A percentile compares a stretch with the other conserved stretches of the same genome.
phyloP scores from a whole-genome alignment of 1,284 basidiomycete genomes.

The Pseudozyma tsukubaensis region DNA sequence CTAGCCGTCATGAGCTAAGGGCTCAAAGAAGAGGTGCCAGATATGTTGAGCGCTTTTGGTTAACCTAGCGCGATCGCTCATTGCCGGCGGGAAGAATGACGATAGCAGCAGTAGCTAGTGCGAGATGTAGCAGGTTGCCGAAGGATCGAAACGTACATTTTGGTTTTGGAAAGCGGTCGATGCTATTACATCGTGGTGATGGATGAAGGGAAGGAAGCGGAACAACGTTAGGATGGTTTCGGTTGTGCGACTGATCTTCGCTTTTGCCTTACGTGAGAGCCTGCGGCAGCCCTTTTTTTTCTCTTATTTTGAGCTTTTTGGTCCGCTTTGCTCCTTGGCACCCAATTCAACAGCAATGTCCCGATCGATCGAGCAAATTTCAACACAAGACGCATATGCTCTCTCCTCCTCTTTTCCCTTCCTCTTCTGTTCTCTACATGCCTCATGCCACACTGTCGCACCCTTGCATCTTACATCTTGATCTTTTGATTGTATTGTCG shows the following conservation, averaged over 20 bases:
- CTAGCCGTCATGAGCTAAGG: constrained; percentile 28
- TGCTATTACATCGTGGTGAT: constrained; percentile 25
- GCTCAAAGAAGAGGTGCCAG: constrained; percentile 61
- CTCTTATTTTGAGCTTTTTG: constrained; percentile 11
- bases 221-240: background rate
- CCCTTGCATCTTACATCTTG: no score
- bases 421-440: no score
- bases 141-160: constrained; percentile 16
- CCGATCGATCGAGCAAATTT: constrained; percentile 8
- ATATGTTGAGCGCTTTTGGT: constrained; percentile 53
- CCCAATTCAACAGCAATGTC: background rate
- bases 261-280: constrained; percentile 32
- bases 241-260: constrained; percentile 8
- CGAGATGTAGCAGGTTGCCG: no score
- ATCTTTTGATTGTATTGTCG: no score
- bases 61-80: constrained; percentile 60
- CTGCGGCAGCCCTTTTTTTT: constrained; percentile 10
- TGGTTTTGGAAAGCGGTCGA: background rate
- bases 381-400: background rate
- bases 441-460: no score
- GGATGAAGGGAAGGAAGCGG: background rate
- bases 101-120: background rate
- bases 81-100: constrained; percentile 30
- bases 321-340: constrained; percentile 9
- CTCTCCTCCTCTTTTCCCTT: no score